Percentiles rank a stretch among this genome's conserved stretches.
These are phyloP conservation scores for Sporothrix pallida DNA, from an alignment of 2,329 filamentous ascomycete genomes.

Conservation along the genomic window DNA sequence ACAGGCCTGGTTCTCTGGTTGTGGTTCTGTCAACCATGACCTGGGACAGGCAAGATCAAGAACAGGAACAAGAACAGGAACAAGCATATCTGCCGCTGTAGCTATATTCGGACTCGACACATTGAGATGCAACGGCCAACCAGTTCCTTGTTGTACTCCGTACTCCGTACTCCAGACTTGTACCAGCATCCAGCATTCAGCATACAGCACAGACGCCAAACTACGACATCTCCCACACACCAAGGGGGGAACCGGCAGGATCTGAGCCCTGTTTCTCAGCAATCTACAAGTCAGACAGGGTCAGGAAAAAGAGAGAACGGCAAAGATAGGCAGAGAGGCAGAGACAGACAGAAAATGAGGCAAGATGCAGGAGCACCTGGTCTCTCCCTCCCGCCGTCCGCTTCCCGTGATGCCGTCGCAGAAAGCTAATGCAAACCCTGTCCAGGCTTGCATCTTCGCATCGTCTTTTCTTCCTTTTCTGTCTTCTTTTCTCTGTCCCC, in stretches of 20 bases:
- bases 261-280: slow-evolving; percentile 17
- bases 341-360: neutral
- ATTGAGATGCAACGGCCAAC: neutral
- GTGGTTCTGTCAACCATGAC: slow-evolving; percentile 1
- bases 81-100: slow-evolving; percentile 11
- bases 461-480: neutral
- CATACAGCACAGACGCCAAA: too few relatives aligned
- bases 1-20: neutral
- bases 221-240: too few relatives aligned
- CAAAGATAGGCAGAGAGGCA: neutral
- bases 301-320: neutral
- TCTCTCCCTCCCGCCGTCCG: neutral
- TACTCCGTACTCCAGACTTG: too few relatives aligned
- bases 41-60: neutral
- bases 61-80: neutral
- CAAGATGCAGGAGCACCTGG: neutral
- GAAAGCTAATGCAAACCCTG: neutral
- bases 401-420: neutral
- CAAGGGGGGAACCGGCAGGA: neutral
- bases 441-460: neutral
- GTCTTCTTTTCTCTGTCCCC: neutral
- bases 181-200: too few relatives aligned
- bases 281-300: neutral
- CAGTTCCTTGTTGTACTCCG: neutral
- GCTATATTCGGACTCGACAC: slow-evolving; percentile 13